Percentiles rank a stretch among this genome's conserved stretches.
Conservation (phyloP, 306 rosid species). For the Inga leiocalycina region DNA sequence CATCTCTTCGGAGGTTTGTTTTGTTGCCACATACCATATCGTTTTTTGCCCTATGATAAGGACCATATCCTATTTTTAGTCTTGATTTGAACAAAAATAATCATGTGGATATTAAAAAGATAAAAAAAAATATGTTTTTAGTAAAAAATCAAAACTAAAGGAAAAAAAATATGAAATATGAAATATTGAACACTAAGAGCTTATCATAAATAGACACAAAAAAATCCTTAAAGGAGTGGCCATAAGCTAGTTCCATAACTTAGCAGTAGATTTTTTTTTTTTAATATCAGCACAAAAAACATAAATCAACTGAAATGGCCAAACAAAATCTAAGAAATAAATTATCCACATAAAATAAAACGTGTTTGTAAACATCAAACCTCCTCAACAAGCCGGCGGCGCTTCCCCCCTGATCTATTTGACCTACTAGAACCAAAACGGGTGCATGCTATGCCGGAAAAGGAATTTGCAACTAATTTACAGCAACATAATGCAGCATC, state of each 20-base stretch:
- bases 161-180: not conserved
- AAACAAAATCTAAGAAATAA: not conserved
- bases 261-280: not conserved
- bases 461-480: conserved; percentile 81
- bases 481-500: conserved; percentile 98
- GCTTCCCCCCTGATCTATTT: conserved; percentile 81
- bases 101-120: not conserved
- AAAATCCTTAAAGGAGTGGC: not conserved
- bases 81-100: not conserved
- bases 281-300: conserved; percentile 4
- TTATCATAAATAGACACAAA: not conserved
- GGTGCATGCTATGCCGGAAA: conserved; percentile 59
- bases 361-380: conserved; percentile 45
- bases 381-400: conserved; percentile 87
- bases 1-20: not conserved
- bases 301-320: not conserved
- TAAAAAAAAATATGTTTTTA: not conserved
- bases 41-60: too few relatives aligned
- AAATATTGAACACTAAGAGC: conserved; percentile 13
- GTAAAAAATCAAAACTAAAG: not conserved
- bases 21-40: not conserved
- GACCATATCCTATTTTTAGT: not conserved
- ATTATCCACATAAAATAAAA: conserved; percentile 1
- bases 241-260: not conserved
- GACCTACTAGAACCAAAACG: conserved; percentile 77